phyloP scores from a whole-genome alignment of 2,329 filamentous ascomycete genomes.

The Trichoderma asperellum region DNA sequence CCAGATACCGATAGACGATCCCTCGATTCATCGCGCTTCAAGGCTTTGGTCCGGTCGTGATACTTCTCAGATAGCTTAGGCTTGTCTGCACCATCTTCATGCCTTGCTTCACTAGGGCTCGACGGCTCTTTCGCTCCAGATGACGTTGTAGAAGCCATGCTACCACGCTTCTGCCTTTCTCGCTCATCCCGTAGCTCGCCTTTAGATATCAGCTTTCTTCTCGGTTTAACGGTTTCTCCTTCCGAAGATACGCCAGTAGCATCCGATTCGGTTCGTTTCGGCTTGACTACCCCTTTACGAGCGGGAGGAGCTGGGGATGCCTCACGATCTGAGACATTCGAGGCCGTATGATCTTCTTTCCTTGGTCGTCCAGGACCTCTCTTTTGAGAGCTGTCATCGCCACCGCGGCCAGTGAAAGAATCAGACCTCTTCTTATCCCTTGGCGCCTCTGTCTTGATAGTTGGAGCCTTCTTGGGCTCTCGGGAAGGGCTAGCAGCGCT shows the following conservation, averaged over 20 bases:
- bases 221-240: constrained; percentile 61
- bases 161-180: constrained; percentile 62
- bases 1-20: constrained; percentile 56
- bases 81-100: constrained; percentile 56
- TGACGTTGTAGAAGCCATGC: constrained; percentile 62
- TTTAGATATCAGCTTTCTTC: constrained; percentile 66
- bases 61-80: constrained; percentile 57
- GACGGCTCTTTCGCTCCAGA: constrained; percentile 54
- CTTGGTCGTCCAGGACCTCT: constrained; percentile 57
- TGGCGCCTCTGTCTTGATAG: constrained; percentile 48
- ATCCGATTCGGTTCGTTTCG: constrained; percentile 60
- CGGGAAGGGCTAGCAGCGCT: constrained; percentile 54
- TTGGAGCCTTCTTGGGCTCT: constrained; percentile 52
- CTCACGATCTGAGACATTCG: constrained; percentile 57
- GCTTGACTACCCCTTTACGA: constrained; percentile 52
- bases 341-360: constrained; percentile 56
- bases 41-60: constrained; percentile 62
- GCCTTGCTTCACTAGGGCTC: constrained; percentile 55
- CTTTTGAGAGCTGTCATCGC: constrained; percentile 55
- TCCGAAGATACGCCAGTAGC: constrained; percentile 57
- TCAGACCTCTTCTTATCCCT: constrained; percentile 55
- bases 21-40: constrained; percentile 64
- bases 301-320: constrained; percentile 56
- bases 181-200: constrained; percentile 63
- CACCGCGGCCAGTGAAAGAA: constrained; percentile 45